A percentile compares a stretch with the other conserved stretches of the same genome.
phyloP scores from a whole-genome alignment of 352 stramenopile genomes.

The Phytophthora parvispora region DNA sequence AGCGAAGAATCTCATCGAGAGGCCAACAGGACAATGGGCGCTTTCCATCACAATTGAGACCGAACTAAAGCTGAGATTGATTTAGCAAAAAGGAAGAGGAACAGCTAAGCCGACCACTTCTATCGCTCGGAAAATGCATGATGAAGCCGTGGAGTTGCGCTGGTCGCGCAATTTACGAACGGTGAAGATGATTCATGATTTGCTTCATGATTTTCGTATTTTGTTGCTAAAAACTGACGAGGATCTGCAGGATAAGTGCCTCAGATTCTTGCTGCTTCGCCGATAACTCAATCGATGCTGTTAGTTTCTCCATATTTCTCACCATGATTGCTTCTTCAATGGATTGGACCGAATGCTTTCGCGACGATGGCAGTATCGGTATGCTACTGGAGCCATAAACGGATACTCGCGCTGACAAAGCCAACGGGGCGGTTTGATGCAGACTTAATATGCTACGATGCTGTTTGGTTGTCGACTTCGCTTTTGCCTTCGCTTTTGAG shows the following conservation, averaged over 20 bases:
- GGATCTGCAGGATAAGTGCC: neutral
- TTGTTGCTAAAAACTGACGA: neutral
- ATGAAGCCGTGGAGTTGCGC: neutral
- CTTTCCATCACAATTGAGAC: neutral
- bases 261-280: neutral
- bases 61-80: slow-evolving; percentile 1
- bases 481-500: neutral
- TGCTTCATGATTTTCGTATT: neutral
- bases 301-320: neutral
- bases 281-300: neutral
- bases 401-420: neutral
- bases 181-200: neutral
- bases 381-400: neutral
- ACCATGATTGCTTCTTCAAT: neutral
- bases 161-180: neutral
- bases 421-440: neutral
- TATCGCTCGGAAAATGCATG: neutral
- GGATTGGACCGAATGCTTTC: neutral
- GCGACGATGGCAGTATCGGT: neutral
- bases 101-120: neutral
- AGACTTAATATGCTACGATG: neutral
- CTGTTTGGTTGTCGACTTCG: neutral
- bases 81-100: neutral
- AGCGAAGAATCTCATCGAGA: neutral
- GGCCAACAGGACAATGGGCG: neutral